Percentiles rank a stretch among this genome's conserved stretches.
Conservation (phyloP, 192 early-diverging fungal species). For the Bifiguratus adelaidae region DNA sequence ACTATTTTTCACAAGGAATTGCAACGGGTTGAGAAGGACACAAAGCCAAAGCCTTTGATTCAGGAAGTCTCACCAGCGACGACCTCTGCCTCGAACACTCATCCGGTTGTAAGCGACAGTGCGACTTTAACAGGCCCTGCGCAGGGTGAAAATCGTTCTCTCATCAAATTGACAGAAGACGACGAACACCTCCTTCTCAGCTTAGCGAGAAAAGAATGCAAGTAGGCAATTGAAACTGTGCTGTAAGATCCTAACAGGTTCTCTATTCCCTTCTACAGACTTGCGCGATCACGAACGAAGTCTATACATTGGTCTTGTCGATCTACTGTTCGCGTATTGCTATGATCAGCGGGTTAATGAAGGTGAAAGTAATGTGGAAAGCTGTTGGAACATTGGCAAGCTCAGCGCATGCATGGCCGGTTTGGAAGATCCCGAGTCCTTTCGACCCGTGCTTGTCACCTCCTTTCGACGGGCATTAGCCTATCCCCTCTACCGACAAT, state of each 20-base stretch:
- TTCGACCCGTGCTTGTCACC: neutral
- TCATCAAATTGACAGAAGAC: conserved; percentile 47
- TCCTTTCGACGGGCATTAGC: conserved; percentile 62
- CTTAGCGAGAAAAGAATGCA: conserved; percentile 75
- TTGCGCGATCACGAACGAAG: conserved; percentile 50
- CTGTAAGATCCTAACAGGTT: neutral
- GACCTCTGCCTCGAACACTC: neutral
- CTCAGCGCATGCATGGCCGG: conserved; percentile 66
- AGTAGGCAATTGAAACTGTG: conserved; percentile 5
- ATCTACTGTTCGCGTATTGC: conserved; percentile 84
- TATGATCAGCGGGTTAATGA: conserved; percentile 79
- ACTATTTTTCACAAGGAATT: conserved; percentile 52
- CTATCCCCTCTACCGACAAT: conserved; percentile 80
- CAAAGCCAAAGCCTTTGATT: conserved; percentile 26
- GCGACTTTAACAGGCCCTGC: neutral
- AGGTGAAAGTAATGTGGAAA: conserved; percentile 82
- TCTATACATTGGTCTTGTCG: conserved; percentile 81
- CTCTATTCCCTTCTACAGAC: conserved; percentile 20
- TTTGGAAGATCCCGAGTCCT: conserved; percentile 45
- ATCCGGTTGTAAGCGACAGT: neutral
- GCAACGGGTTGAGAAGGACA: conserved; percentile 48
- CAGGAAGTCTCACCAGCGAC: conserved; percentile 20
- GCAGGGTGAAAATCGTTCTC: conserved; percentile 5
- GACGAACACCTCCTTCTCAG: conserved; percentile 64
- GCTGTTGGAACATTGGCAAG: conserved; percentile 83